A percentile compares a stretch with the other conserved stretches of the same genome.
Evolutionary conservation across 2,329 filamentous ascomycete species (phyloP).

Genomic region (Aureobasidium leucospermi): DNA sequence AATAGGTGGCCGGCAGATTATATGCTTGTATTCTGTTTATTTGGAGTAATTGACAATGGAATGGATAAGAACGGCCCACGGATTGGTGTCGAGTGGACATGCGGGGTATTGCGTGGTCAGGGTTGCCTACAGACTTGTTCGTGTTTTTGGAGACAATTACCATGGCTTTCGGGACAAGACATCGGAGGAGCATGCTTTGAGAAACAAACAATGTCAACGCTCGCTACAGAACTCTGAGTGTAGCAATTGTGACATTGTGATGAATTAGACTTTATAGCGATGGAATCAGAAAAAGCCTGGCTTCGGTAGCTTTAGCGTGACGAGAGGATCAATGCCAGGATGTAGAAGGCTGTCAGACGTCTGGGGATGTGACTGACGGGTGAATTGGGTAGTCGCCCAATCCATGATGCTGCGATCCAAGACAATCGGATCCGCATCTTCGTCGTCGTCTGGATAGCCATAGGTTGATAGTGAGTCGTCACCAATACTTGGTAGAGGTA

Average conservation of each 20-base stretch:
- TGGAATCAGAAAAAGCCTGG: not conserved
- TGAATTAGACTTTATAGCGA: too few species aligned
- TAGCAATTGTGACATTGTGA: too few species aligned
- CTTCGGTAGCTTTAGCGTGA: constrained; percentile 21
- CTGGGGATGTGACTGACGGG: not conserved
- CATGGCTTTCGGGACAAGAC: too few species aligned
- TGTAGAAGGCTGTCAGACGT: not conserved
- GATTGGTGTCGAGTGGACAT: too few species aligned
- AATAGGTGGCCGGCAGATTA: not conserved
- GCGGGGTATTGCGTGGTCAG: too few species aligned
- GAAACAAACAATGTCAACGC: too few species aligned
- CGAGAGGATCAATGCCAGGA: constrained; percentile 21
- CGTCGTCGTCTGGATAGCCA: constrained; percentile 19
- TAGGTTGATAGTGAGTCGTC: constrained; percentile 23
- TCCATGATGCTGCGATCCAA: constrained; percentile 30
- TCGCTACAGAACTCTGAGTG: too few species aligned
- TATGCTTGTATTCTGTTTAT: not conserved
- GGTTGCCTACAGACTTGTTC: too few species aligned
- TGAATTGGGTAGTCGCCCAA: constrained; percentile 19
- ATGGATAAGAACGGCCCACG: not conserved
- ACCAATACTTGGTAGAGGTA: constrained; percentile 19
- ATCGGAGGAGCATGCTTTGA: too few species aligned
- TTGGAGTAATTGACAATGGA: not conserved
- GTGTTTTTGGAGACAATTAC: too few species aligned
- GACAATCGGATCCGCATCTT: constrained; percentile 23